Base-by-base conservation (phyloP, 108 stramenopile genomes). In the Cylindrotheca closterium region DNA sequence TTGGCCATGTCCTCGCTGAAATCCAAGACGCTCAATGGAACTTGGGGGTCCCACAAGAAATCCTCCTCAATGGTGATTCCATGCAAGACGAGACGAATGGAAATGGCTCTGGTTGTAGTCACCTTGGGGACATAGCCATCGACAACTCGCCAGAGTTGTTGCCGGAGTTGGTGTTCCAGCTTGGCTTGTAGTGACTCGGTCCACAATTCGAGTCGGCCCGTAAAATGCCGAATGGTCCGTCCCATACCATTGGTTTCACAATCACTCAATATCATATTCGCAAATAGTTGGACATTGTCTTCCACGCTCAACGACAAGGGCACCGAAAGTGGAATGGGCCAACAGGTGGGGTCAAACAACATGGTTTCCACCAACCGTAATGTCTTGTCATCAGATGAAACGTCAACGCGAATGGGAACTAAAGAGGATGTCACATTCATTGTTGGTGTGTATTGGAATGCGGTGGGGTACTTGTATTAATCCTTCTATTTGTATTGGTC, bases 221-320 rank as follows among this genome's bases (percentile, higher is more conserved):
- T 79, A 70, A 80, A 86, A 57, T 84, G 78, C 18, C 80, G 81
- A 23, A 77, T 74, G 23, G 77, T 79, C 30, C 85, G 74, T 33
- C 85, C 75, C 78, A 87, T 84, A 29, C 87, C 86, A 23, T 74
- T 48, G 8, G 87, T 86, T 74, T 91, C 90, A 4, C 76, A 71
- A 73, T 91, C 90, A 8, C 76, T 71, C 32, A 91, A 48, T 15
- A 91, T 63, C 8, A 78, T 63, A 42, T 88, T 62, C 1, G 90
- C 80, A 29, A 86, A 66, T 12, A 86, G 49, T 18, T 64, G 53
- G 30, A 83, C 78, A 69, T 86, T 88, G 25, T 67, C 65, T 47
- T 85, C 73, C 21, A 87, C 56, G 10, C 78, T 50, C 46, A 63
- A 75, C 27, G 64, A 59, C 26, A 78, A 62, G 22, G 79, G 69